A percentile compares a stretch with the other conserved stretches of the same genome.
Evolutionary conservation across 495 filamentous ascomycete genomes (phyloP).

Genomic region (Xylaria intraflava): DNA sequence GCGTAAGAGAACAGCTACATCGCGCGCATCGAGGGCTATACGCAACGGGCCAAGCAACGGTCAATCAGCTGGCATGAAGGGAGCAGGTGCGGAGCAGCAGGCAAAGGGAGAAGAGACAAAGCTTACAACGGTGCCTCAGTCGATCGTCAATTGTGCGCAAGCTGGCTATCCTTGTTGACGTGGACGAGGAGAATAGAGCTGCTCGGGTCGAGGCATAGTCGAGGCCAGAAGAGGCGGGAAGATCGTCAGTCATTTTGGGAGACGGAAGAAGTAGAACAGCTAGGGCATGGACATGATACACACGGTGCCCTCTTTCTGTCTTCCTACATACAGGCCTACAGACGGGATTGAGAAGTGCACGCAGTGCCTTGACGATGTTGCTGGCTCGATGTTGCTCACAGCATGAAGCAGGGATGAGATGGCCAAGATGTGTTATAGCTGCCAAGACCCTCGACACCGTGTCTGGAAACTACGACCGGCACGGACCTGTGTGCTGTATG

Average conservation of each 20-base stretch:
- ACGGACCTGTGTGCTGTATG: no score
- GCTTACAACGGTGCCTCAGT: constrained; percentile 40
- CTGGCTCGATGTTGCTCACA: no score
- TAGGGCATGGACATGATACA: constrained; percentile 27
- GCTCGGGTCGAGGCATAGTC: constrained; percentile 29
- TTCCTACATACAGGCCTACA: background rate
- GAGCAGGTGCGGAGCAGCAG: background rate
- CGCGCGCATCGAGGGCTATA: constrained; percentile 36
- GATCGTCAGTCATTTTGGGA: constrained; percentile 41
- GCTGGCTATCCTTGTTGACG: constrained; percentile 35
- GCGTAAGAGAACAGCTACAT: constrained; percentile 46
- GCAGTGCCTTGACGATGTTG: no score
- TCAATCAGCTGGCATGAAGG: constrained; percentile 1
- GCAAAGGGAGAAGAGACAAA: background rate
- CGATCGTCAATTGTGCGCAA: constrained; percentile 43
- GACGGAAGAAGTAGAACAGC: constrained; percentile 12
- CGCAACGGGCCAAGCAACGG: background rate
- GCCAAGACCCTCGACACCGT: no score
- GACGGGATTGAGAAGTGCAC: no score
- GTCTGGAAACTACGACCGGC: no score
- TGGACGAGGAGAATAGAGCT: constrained; percentile 47
- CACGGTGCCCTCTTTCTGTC: background rate
- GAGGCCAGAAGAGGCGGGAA: constrained; percentile 25
- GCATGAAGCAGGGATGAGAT: no score
- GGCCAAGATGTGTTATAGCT: no score